These are phyloP conservation scores for Leishmania aethiopica DNA, from an alignment of 208 protist genomes.

Conservation along the genomic window DNA sequence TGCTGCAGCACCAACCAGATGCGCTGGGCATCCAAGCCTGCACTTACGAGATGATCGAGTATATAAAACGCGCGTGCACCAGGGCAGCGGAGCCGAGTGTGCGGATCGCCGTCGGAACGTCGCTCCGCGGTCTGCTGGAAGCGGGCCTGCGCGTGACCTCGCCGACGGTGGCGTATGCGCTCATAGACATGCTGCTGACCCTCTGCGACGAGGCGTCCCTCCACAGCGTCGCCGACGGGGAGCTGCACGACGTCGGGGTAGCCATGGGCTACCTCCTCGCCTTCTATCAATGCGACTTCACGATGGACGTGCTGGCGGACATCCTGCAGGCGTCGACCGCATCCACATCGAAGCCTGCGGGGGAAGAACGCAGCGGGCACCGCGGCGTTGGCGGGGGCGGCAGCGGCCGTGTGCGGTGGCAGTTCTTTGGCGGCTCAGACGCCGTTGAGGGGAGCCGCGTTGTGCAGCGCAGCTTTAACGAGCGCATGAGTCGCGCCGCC, in stretches of 20 bases:
- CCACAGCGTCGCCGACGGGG: constrained; percentile 20
- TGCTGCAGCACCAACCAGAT: constrained; percentile 30
- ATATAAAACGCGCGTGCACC: constrained; percentile 34
- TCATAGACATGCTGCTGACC: constrained; percentile 31
- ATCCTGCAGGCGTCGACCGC: constrained; percentile 19
- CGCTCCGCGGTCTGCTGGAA: constrained; percentile 38
- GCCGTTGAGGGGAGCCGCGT: constrained; percentile 49
- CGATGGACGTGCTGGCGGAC: constrained; percentile 19
- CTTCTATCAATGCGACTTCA: constrained; percentile 46
- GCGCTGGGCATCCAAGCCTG: constrained; percentile 9
- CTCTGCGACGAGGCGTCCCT: constrained; percentile 32
- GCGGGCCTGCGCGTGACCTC: constrained; percentile 29
- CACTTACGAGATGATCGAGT: constrained; percentile 40
- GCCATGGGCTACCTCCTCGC: constrained; percentile 51
- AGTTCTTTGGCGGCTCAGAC: constrained; percentile 49
- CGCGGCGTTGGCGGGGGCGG: constrained; percentile 9
- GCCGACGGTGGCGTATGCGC: constrained; percentile 24
- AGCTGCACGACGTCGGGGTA: constrained; percentile 40
- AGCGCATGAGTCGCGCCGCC: constrained; percentile 40
- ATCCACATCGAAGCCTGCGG: constrained; percentile 11
- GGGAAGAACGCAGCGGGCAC: constrained; percentile 18
- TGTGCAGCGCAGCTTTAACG: constrained; percentile 47
- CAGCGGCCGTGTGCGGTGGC: constrained; percentile 33
- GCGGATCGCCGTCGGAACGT: constrained; percentile 34
- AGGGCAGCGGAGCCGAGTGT: constrained; percentile 28